A percentile compares a stretch with the other conserved stretches of the same genome.
Evolutionary conservation across 2,329 filamentous ascomycete species (phyloP).

Genomic region (Exserohilum rostratum): DNA sequence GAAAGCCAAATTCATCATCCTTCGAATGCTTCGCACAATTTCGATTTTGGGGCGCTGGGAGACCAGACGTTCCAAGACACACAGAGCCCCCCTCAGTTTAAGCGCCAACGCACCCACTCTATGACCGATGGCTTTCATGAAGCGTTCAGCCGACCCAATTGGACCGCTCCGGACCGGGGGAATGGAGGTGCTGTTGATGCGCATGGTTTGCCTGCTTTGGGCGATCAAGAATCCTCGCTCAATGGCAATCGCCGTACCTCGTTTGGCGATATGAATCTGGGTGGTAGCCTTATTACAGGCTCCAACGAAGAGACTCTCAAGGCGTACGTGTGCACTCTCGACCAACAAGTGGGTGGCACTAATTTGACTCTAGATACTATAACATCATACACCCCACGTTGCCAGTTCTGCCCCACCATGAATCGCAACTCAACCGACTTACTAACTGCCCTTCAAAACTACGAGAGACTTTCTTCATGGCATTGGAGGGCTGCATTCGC

Average conservation of each 20-base stretch:
- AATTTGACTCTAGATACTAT: conserved; percentile 39
- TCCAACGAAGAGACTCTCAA: conserved; percentile 45
- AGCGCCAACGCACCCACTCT: conserved; percentile 47
- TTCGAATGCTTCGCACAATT: conserved; percentile 29
- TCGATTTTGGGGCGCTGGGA: conserved; percentile 37
- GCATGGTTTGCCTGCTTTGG: conserved; percentile 28
- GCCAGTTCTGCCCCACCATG: conserved; percentile 43
- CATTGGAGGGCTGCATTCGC: conserved; percentile 43
- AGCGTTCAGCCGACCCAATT: conserved; percentile 39
- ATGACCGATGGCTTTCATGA: conserved; percentile 47
- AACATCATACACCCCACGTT: conserved; percentile 45
- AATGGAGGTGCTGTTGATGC: conserved; percentile 32
- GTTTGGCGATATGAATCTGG: conserved; percentile 44
- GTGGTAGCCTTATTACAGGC: conserved; percentile 42
- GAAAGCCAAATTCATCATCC: conserved; percentile 48
- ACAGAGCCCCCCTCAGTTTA: conserved; percentile 40
- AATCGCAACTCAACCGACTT: conserved; percentile 41
- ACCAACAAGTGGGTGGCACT: conserved; percentile 6
- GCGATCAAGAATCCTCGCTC: conserved; percentile 35
- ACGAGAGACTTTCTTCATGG: conserved; percentile 45
- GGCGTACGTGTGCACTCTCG: conserved; percentile 31
- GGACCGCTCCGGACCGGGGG: conserved; percentile 45
- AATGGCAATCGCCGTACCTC: conserved; percentile 45
- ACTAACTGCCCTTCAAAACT: conserved; percentile 43
- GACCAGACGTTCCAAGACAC: conserved; percentile 41